These are phyloP conservation scores for Akanthomyces dipterigenus DNA, from an alignment of 2,329 filamentous ascomycete genomes.

Conservation along the genomic window DNA sequence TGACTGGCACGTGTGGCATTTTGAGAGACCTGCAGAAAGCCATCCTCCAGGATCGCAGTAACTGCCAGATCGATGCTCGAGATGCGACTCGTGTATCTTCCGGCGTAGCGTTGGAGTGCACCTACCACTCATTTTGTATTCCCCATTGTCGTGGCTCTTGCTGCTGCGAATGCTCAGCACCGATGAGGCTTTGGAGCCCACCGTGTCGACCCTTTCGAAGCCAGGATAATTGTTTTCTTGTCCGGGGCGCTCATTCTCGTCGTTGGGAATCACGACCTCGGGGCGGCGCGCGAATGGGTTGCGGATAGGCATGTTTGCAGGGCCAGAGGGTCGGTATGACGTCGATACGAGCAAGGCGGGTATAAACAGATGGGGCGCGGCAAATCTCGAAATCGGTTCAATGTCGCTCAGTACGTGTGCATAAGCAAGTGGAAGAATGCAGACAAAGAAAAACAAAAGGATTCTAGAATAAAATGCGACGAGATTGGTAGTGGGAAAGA, in stretches of 20 bases:
- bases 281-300: conserved; percentile 63
- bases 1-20: neutral
- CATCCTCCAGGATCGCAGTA: neutral
- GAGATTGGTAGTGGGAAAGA: neutral
- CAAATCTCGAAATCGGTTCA: neutral
- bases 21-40: neutral
- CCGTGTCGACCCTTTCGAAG: conserved; percentile 57
- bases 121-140: conserved; percentile 77
- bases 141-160: conserved; percentile 56
- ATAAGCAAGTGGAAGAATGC: neutral
- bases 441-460: neutral
- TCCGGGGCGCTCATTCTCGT: conserved; percentile 47
- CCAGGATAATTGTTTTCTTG: conserved; percentile 29
- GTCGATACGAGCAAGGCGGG: neutral
- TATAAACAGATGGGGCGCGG: neutral
- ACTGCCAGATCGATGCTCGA: neutral
- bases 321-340: conserved; percentile 3
- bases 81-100: conserved; percentile 1
- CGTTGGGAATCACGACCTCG: conserved; percentile 35
- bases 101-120: conserved; percentile 9
- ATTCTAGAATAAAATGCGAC: neutral
- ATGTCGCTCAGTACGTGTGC: neutral
- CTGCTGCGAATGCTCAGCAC: conserved; percentile 55
- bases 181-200: conserved; percentile 56
- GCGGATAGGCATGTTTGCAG: conserved; percentile 57